Percentiles rank a stretch among this genome's conserved stretches.
These are phyloP conservation scores for Monilinia fructigena DNA, from an alignment of 2,329 filamentous ascomycete species.

Conservation along the genomic window DNA sequence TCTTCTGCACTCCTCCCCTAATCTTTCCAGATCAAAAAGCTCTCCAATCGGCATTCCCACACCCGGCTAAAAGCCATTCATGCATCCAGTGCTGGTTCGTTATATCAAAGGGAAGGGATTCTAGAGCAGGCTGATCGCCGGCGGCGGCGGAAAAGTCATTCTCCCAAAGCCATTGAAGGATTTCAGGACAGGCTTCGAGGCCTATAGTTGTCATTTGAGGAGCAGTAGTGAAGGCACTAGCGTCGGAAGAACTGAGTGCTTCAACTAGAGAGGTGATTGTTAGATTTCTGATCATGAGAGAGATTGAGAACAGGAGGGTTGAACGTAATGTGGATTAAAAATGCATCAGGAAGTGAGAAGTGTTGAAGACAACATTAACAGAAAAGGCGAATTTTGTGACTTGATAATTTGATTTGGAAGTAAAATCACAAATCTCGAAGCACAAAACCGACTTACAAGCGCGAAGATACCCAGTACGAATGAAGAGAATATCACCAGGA, in stretches of 20 bases:
- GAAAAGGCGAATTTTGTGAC: slow-evolving; percentile 32
- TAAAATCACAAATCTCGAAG: background rate
- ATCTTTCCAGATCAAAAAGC: slow-evolving; percentile 47
- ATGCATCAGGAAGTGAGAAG: background rate
- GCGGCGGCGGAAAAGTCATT: slow-evolving; percentile 47
- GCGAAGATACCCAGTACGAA: slow-evolving; percentile 42
- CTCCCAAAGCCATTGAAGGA: slow-evolving; percentile 39
- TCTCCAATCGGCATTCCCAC: slow-evolving; percentile 54
- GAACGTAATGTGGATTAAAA: background rate
- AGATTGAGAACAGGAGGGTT: background rate
- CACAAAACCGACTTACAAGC: slow-evolving; percentile 36
- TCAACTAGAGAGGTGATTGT: background rate
- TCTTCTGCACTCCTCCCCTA: slow-evolving; percentile 52
- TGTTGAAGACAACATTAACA: background rate
- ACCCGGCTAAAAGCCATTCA: slow-evolving; percentile 49
- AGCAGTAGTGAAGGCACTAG: background rate
- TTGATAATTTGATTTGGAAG: no score
- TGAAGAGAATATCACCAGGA: slow-evolving; percentile 43
- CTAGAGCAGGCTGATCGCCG: slow-evolving; percentile 46
- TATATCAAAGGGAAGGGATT: slow-evolving; percentile 43
- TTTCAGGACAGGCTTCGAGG: slow-evolving; percentile 2
- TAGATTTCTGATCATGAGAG: background rate
- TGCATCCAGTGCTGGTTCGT: slow-evolving; percentile 34
- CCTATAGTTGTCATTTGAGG: background rate
- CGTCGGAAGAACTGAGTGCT: background rate